Conservation (phyloP, 2,329 filamentous ascomycete genomes). For the Fusarium chuoi region DNA sequence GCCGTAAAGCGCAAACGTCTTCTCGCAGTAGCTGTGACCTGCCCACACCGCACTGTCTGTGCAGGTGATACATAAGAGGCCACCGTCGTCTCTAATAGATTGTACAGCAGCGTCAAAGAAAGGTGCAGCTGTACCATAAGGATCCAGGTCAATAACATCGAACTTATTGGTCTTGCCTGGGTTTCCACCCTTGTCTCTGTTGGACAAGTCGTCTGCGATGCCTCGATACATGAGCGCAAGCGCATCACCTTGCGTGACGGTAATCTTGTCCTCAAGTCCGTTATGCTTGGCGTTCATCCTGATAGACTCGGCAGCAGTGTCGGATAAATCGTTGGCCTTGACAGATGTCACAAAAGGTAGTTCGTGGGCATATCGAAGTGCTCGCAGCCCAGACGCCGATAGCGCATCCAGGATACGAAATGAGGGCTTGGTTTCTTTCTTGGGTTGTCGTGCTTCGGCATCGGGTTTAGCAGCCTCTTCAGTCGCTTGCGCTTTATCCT, state of each 20-base stretch:
- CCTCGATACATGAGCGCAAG: conserved; percentile 89
- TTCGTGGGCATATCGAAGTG: conserved; percentile 90
- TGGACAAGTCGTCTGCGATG: conserved; percentile 64
- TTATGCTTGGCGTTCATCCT: conserved; percentile 88
- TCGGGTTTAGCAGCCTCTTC: conserved; percentile 25
- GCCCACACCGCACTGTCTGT: conserved; percentile 97
- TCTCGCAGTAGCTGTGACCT: conserved; percentile 92
- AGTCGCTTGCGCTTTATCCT: conserved; percentile 19
- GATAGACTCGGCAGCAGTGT: conserved; percentile 81
- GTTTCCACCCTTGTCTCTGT: conserved; percentile 53
- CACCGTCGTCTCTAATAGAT: conserved; percentile 83
- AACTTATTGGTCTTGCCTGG: conserved; percentile 67
- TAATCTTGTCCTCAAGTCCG: conserved; percentile 74
- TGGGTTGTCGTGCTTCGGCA: conserved; percentile 25
- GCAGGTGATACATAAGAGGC: conserved; percentile 93
- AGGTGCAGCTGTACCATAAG: conserved; percentile 91
- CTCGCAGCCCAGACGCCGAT: conserved; percentile 91
- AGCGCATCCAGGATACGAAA: conserved; percentile 95
- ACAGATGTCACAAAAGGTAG: conserved; percentile 84
- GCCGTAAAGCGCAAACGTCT: conserved; percentile 93
- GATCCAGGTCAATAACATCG: conserved; percentile 95
- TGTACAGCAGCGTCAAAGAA: conserved; percentile 94
- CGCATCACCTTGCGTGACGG: conserved; percentile 82
- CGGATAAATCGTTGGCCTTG: conserved; percentile 89
- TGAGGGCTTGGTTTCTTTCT: conserved; percentile 51